Base-by-base conservation (phyloP, 2,329 filamentous ascomycete species). In the Aspergillus persii region DNA sequence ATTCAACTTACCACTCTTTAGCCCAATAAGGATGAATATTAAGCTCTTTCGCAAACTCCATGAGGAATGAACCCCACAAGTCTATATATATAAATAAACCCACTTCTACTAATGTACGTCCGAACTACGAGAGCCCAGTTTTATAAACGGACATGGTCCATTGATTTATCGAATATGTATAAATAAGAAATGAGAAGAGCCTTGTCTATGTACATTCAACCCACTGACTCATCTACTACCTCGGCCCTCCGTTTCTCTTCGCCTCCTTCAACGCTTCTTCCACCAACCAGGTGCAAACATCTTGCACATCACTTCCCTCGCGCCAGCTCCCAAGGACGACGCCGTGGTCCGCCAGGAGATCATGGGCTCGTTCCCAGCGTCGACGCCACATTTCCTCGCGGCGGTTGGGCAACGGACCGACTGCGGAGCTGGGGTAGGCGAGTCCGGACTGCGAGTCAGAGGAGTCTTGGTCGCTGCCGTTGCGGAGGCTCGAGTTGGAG, bases 331-430 rank as follows among this genome's bases (percentile, higher is more conserved):
- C 70, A 23, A 82, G 63, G 8, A 79, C 69, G 23, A 82, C 78
- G 1, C 76, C 77, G 18, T 76, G 69, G 5, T 74, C 65, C 2
- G 73, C 69, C 39, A 82, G 70, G 15, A 79, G 73, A 3, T 77
- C 74, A 30, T 75, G 75, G 0, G 80, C 78, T 3, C 77, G 70
- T 47, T 74, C 75, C 80, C 80, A 82, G 33, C 80, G 74, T 29
- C 79, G 74, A 47, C 72, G 71, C 80, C 80, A 82, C 8, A 81
- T 66, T 57, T 82, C 80, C 57, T 81, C 76, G 8, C 79, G 79
- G 58, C 80, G 81, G 54, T 77, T 81, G 3, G 75, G 74, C 2
- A 77, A 66, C 0, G 76, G 69, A 2, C 70, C 64, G 11, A 70
- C 58, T 2, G 61, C 50, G 9, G 53, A 41, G 50, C 60, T 59